Evolutionary conservation across 2,329 filamentous ascomycete species (phyloP).

Genomic region (Fusarium devonianum): DNA sequence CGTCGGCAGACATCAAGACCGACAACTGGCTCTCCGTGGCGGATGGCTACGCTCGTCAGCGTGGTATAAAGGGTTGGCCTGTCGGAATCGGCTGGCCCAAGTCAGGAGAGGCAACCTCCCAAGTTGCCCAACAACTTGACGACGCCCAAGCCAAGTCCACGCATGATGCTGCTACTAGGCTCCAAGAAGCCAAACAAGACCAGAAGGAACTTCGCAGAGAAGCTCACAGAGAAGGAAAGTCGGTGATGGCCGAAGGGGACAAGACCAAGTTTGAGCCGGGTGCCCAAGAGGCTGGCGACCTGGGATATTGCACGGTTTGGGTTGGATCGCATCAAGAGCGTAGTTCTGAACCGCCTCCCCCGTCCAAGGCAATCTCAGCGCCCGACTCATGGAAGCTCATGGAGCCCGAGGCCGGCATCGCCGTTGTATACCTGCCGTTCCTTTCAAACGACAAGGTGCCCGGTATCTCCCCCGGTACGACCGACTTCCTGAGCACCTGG

Average conservation of each 20-base stretch:
- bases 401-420: conserved; percentile 81
- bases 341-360: conserved; percentile 60
- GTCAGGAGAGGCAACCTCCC: conserved; percentile 61
- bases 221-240: conserved; percentile 36
- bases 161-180: conserved; percentile 67
- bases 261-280: conserved; percentile 52
- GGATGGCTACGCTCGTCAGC: conserved; percentile 90
- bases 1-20: conserved; percentile 88
- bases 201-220: conserved; percentile 46
- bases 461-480: conserved; percentile 81
- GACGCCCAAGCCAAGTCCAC: conserved; percentile 67
- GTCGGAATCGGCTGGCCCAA: conserved; percentile 93
- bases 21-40: conserved; percentile 97
- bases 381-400: conserved; percentile 71
- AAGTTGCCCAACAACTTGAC: conserved; percentile 71
- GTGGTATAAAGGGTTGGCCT: conserved; percentile 93
- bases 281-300: conserved; percentile 61
- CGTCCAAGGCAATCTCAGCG: conserved; percentile 64
- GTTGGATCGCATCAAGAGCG: conserved; percentile 84
- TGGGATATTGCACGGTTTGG: conserved; percentile 96
- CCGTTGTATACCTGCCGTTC: conserved; percentile 90
- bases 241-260: conserved; percentile 39
- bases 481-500: conserved; percentile 94
- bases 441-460: conserved; percentile 81
- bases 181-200: conserved; percentile 65